These are phyloP conservation scores for Capronia americana DNA, from an alignment of 2,329 filamentous ascomycete species.

Conservation along the genomic window DNA sequence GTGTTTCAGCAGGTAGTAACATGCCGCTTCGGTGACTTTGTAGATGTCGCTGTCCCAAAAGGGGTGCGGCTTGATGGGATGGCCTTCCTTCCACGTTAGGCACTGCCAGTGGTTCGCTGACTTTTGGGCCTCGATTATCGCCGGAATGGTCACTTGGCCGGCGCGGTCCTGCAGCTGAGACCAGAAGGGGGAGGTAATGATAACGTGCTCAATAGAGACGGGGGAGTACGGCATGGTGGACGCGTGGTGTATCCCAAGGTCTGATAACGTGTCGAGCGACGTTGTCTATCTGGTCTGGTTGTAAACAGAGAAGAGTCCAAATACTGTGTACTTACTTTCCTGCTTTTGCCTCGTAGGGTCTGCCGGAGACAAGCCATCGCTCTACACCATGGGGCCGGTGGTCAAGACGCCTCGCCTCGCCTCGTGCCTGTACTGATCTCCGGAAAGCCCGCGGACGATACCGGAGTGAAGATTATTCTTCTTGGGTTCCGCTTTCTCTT, in stretches of 20 bases:
- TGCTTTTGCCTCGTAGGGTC: neutral
- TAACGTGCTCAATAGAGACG: neutral
- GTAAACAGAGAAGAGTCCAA: neutral
- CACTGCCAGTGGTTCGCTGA: constrained; percentile 7
- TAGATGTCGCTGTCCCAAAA: constrained; percentile 66
- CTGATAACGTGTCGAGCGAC: neutral
- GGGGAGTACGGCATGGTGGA: neutral
- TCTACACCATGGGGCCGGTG: neutral
- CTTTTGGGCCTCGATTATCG: constrained; percentile 17
- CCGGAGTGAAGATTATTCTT: neutral
- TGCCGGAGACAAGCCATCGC: no score
- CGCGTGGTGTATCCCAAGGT: neutral
- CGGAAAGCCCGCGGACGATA: neutral
- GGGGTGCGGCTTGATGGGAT: constrained; percentile 48
- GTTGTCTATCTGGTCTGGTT: neutral
- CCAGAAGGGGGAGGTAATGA: neutral
- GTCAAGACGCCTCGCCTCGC: neutral
- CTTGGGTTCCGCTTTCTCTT: neutral
- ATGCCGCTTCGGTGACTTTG: constrained; percentile 68
- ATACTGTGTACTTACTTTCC: neutral
- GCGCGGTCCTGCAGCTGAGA: neutral
- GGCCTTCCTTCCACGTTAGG: constrained; percentile 16
- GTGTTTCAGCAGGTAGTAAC: constrained; percentile 58
- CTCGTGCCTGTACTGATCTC: neutral
- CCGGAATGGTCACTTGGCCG: constrained; percentile 3